Evolutionary conservation across 345 rosid species (phyloP), one percentile per base, ranked within the genome.

Genomic region (Eucalyptus cloeziana): DNA sequence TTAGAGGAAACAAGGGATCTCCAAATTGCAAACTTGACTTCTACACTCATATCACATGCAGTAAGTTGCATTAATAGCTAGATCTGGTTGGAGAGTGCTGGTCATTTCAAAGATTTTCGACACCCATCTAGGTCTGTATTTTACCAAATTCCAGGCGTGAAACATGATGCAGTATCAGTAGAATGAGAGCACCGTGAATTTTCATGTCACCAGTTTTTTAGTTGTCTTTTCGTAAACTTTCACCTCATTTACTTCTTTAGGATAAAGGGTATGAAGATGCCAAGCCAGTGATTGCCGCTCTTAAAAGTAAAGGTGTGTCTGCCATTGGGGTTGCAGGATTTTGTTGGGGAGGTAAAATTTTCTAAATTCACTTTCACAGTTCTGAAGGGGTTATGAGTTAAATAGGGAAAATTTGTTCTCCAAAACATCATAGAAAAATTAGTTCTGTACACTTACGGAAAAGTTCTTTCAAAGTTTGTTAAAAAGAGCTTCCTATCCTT

Each of bases 211-310:
- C 8, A 2, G 83, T 19, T 37, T 76, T 17, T 76, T 37, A 17
- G 40, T 86, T 86, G 58, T 86, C 14, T 86, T 54, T 86, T 50
- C 9, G 1, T 16, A 37, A 22, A 49, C 44, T 76, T 47, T 88
- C 25, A 19, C 52, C 50, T 37, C 16, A 4, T 16, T 43, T 17
- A 79, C n/a, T 80, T 40, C 87, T 79, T 43, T n/a, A 91, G 95
- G 95, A 90, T 12, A 92, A 93, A 89, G 94, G 92, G n/a, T 86
- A 33, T 86, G 92, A 92, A 87, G 94, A 91, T 90, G 93, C 90
- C 10, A 91, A 89, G 89, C 49, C 33, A 15, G 93, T 92, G 47
- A 87, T 92, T 91, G 91, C 88, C 22, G 93, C 91, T n/a, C 62
- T 92, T 37, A 92, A 58, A 80, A 88, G 91, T 43, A 91, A 86